Conservation (phyloP, 2,329 filamentous ascomycete species). For the Claviceps spartinae region DNA sequence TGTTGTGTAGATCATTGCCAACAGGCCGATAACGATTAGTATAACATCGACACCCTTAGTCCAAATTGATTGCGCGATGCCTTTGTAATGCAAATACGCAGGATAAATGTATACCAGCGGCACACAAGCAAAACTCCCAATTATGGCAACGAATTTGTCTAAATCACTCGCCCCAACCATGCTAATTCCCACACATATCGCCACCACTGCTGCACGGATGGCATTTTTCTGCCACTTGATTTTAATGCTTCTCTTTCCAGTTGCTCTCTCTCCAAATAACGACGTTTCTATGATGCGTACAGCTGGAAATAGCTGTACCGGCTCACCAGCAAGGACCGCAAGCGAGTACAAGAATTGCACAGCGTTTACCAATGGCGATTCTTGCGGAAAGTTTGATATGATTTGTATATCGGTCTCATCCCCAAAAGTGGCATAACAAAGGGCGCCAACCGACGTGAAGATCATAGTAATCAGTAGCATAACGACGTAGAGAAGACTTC, state of each 20-base stretch:
- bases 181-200: conserved; percentile 45
- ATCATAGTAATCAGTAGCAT: conserved; percentile 63
- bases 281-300: conserved; percentile 56
- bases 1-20: conserved; percentile 62
- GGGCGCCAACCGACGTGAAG: conserved; percentile 57
- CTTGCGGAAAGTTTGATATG: conserved; percentile 63
- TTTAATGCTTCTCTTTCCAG: conserved; percentile 46
- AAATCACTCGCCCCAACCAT: conserved; percentile 54
- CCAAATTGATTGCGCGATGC: conserved; percentile 42
- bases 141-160: conserved; percentile 62
- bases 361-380: conserved; percentile 57
- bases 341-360: conserved; percentile 64
- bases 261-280: conserved; percentile 51
- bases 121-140: conserved; percentile 61
- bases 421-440: conserved; percentile 65
- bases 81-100: conserved; percentile 55
- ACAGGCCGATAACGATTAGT: conserved; percentile 48
- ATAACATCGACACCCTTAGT: conserved; percentile 45
- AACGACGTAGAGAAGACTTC: conserved; percentile 49
- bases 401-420: conserved; percentile 56
- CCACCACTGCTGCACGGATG: conserved; percentile 43
- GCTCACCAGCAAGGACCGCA: conserved; percentile 59
- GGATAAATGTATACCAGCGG: conserved; percentile 69
- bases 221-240: conserved; percentile 70
- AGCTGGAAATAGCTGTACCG: conserved; percentile 63